Percentiles rank a stretch among this genome's conserved stretches.
Evolutionary conservation across 129 eudicot genomes (phyloP).

Genomic region (Smallanthus sonchifolius): DNA sequence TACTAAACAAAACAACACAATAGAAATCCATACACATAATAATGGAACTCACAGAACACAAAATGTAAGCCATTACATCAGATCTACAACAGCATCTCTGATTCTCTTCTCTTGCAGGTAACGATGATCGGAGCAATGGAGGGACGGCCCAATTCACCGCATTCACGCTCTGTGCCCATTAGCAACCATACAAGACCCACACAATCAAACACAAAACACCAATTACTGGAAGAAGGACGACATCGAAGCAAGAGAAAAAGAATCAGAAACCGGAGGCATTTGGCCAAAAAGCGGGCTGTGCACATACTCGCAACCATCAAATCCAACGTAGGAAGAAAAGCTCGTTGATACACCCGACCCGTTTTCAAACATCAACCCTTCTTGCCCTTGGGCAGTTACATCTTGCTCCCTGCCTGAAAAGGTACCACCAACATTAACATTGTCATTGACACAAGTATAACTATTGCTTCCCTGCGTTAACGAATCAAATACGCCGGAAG

Average conservation of each 20-base stretch:
- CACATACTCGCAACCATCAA: constrained; percentile 32
- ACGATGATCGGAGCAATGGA: constrained; percentile 7
- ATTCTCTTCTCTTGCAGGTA: not conserved
- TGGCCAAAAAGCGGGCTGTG: constrained; percentile 49
- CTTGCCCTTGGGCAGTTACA: constrained; percentile 1
- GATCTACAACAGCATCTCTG: not conserved
- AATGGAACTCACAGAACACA: constrained; percentile 7
- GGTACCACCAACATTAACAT: not conserved
- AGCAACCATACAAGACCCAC: not conserved
- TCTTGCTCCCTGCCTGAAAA: constrained; percentile 6
- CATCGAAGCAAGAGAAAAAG: constrained; percentile 16
- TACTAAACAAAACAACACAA: constrained; percentile 1
- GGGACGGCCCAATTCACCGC: constrained; percentile 15
- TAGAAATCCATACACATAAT: not conserved
- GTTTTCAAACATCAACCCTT: constrained; percentile 5
- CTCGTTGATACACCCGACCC: not conserved
- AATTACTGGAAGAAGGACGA: constrained; percentile 12
- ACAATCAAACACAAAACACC: not conserved
- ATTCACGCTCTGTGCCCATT: constrained; percentile 23
- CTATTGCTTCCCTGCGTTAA: not conserved
- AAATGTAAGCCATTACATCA: not conserved
- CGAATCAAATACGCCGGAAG: constrained; percentile 6
- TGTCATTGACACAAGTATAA: not conserved
- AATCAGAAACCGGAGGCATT: constrained; percentile 39
- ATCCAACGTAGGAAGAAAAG: constrained; percentile 28